These are phyloP conservation scores for Vararia minispora DNA, from an alignment of 768 basidiomycete genomes.

Conservation along the genomic window DNA sequence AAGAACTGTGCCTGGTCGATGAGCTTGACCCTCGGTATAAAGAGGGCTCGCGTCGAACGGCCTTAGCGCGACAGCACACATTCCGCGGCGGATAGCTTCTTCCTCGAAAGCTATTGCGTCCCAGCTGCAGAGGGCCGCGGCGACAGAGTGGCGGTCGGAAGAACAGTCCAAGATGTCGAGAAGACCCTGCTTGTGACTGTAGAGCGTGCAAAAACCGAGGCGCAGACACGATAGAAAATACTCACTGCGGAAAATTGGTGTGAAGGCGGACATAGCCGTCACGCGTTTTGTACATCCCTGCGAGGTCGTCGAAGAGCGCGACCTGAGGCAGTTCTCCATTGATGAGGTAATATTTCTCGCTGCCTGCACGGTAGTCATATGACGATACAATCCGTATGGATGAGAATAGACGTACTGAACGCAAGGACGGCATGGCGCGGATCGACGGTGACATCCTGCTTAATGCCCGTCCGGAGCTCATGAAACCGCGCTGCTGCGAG, in stretches of 20 bases:
- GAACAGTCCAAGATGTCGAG: slow-evolving; percentile 12
- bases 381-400: neutral
- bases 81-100: slow-evolving; percentile 5
- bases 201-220: slow-evolving; percentile 16
- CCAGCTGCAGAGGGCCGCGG: slow-evolving; percentile 7
- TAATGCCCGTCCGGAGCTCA: slow-evolving; percentile 30
- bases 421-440: slow-evolving; percentile 45
- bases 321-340: slow-evolving; percentile 24
- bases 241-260: slow-evolving; percentile 55
- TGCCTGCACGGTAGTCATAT: slow-evolving; percentile 23
- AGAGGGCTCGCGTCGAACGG: slow-evolving; percentile 32
- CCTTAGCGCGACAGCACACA: slow-evolving; percentile 21
- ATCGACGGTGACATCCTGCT: slow-evolving; percentile 39
- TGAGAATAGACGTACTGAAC: slow-evolving; percentile 29
- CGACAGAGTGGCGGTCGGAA: slow-evolving; percentile 6
- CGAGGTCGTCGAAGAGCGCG: slow-evolving; percentile 35
- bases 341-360: slow-evolving; percentile 39
- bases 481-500: slow-evolving; percentile 43
- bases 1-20: slow-evolving; percentile 29
- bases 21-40: slow-evolving; percentile 43
- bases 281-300: slow-evolving; percentile 43
- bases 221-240: too few relatives aligned
- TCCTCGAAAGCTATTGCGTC: slow-evolving; percentile 10
- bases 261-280: slow-evolving; percentile 45
- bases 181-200: slow-evolving; percentile 11